Percentiles rank a stretch among this genome's conserved stretches.
These are phyloP conservation scores for Zoysia pacifica DNA, from an alignment of 176 grass and related monocot genomes.

Conservation along the genomic window DNA sequence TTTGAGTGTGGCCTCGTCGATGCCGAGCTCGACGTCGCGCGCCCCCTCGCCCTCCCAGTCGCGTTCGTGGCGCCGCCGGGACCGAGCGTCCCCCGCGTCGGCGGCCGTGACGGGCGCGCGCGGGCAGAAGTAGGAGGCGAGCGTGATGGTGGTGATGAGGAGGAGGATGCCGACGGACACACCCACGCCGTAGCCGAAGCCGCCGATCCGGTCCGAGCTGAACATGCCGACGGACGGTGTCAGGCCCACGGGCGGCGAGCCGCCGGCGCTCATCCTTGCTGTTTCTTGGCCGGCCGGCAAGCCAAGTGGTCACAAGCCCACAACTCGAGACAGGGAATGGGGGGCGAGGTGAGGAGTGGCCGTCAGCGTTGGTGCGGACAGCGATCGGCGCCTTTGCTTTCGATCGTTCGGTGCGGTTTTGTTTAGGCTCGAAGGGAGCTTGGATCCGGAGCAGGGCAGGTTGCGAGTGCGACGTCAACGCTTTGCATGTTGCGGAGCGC, in stretches of 20 bases:
- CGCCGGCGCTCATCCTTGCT: constrained; percentile 32
- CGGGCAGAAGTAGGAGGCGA: constrained; percentile 91
- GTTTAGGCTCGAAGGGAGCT: constrained; percentile 44
- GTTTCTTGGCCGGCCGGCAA: constrained; percentile 5
- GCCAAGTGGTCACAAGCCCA: background rate
- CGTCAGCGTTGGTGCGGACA: constrained; percentile 22
- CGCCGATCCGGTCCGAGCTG: constrained; percentile 63
- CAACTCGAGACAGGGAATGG: background rate
- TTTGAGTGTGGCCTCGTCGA: constrained; percentile 78
- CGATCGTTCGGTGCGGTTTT: constrained; percentile 47
- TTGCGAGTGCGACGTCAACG: constrained; percentile 55
- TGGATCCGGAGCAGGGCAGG: constrained; percentile 37
- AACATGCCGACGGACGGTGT: constrained; percentile 51
- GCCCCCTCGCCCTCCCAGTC: background rate
- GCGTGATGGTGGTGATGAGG: constrained; percentile 87
- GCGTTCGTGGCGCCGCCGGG: background rate
- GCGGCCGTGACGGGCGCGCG: constrained; percentile 30
- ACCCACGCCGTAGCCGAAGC: constrained; percentile 79
- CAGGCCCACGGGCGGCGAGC: constrained; percentile 31
- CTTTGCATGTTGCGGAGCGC: constrained; percentile 50
- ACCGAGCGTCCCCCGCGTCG: background rate
- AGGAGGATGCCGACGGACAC: constrained; percentile 90
- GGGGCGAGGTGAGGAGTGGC: constrained; percentile 40
- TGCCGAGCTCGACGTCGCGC: constrained; percentile 62
- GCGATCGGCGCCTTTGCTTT: constrained; percentile 1